Evolutionary conservation across 2,329 filamentous ascomycete species (phyloP).

Genomic region (Acrocalymma vagum): DNA sequence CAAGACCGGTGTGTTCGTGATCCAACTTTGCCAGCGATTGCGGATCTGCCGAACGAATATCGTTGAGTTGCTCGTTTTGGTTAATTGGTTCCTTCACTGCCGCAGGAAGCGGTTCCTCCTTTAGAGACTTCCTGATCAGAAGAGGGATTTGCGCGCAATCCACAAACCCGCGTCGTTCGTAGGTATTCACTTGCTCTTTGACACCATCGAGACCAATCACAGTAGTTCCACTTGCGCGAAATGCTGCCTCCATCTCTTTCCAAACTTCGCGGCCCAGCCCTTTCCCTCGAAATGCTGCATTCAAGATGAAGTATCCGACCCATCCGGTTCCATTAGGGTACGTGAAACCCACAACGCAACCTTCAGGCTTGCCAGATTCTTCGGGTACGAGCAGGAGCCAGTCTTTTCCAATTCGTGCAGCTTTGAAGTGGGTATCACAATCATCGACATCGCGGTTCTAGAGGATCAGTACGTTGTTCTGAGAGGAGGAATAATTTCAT

Average conservation of each 20-base stretch:
- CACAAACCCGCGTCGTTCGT: constrained; percentile 44
- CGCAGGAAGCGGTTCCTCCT: constrained; percentile 11
- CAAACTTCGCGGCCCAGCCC: constrained; percentile 44
- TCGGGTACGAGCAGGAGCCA: constrained; percentile 43
- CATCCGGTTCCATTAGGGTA: constrained; percentile 49
- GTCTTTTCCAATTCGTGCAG: constrained; percentile 27
- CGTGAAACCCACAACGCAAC: constrained; percentile 40
- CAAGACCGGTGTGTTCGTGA: constrained; percentile 40
- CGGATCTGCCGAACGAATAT: constrained; percentile 30
- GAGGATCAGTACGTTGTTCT: constrained; percentile 1
- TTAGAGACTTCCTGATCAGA: constrained; percentile 31
- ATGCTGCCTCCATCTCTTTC: constrained; percentile 32
- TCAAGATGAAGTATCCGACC: constrained; percentile 49
- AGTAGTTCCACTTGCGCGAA: constrained; percentile 22
- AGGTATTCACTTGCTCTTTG: constrained; percentile 45
- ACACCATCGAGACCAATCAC: constrained; percentile 48
- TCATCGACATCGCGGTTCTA: constrained; percentile 46
- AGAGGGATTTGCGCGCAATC: constrained; percentile 34
- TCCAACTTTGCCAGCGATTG: constrained; percentile 33
- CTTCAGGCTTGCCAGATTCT: constrained; percentile 30
- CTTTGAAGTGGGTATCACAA: constrained; percentile 39
- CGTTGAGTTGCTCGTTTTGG: constrained; percentile 26
- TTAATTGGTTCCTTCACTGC: no score
- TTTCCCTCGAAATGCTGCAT: constrained; percentile 34
- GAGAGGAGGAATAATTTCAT: constrained; percentile 2